Base-by-base conservation (phyloP, 257 asterid species). In the Leonotis leonurus region DNA sequence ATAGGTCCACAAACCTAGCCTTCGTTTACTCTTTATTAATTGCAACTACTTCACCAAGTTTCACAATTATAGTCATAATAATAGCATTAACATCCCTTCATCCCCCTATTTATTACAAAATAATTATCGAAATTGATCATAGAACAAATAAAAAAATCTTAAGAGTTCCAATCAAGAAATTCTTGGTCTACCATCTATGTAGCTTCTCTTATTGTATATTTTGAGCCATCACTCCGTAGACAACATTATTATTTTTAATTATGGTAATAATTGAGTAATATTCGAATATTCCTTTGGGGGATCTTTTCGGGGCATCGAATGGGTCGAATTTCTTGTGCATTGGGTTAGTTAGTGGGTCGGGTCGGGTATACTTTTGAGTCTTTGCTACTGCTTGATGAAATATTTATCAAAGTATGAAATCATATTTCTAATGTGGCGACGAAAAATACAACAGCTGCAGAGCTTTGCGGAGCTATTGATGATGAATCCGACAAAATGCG, bases 201-300 rank as follows among this genome's bases (percentile, higher is more conserved):
- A n/a, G n/a, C 2, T 8, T 44, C 25, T 44, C 51, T 17, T 17
- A 13, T 13, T 41, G 21, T 41, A 5, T 7, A 1, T 16, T 6
- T 16, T 16, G 49, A 14, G 48, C 21, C 24, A 45, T 20, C 27
- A 20, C 52, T 45, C 2, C 18, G 14, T 27, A n/a, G 5, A 18
- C 9, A 18, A 18, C 9, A 18, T 8, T 18, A 18, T 18, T 18
- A 8, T 18, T 45, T 6, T 45, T 43, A 17, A 18, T 18, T 18
- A 45, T 18, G 13, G 2, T 13, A 18, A 37, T 6, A 27, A 10
- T 26, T 32, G 20, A 3, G 21, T 36, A 33, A 67, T 73, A 68
- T 49, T 63, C 75, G 71, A 48, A 73, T 73, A 73, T 73, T 62
- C 78, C 68, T 13, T 41, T 11, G 6, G 67, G 64, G 60, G 59